A percentile compares a stretch with the other conserved stretches of the same genome.
Conservation (phyloP, 2,329 filamentous ascomycete species). For the Apiospora pterosperma region DNA sequence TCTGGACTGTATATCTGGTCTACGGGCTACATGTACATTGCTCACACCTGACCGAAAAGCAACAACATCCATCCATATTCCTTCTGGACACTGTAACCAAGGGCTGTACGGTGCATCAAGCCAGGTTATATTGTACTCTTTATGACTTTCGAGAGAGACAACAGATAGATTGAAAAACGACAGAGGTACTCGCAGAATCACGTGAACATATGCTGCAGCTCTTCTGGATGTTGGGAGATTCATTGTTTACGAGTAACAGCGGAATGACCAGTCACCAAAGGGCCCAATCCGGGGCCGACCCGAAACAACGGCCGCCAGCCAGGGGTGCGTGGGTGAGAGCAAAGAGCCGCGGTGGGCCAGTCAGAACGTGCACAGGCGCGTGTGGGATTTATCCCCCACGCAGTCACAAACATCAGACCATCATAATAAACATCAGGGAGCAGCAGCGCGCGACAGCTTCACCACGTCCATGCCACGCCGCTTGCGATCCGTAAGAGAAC, state of each 20-base stretch:
- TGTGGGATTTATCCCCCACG: neutral
- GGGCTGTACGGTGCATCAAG: too few species aligned
- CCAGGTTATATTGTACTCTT: too few species aligned
- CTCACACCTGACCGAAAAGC: too few species aligned
- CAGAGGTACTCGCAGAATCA: neutral
- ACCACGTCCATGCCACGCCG: neutral
- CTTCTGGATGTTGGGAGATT: neutral
- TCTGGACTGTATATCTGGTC: too few species aligned
- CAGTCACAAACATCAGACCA: neutral
- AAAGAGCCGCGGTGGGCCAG: neutral
- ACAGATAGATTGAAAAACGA: neutral
- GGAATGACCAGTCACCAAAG: neutral
- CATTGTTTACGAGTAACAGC: neutral
- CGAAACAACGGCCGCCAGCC: neutral
- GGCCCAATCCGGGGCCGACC: constrained; percentile 1
- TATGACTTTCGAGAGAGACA: neutral
- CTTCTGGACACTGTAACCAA: too few species aligned
- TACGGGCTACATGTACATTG: too few species aligned
- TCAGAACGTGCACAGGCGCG: neutral
- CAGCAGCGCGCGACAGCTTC: neutral
- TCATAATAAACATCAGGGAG: neutral
- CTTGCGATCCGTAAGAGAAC: neutral
- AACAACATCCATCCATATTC: too few species aligned
- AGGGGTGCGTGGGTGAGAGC: neutral
- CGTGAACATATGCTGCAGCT: neutral